A percentile compares a stretch with the other conserved stretches of the same genome.
These are phyloP conservation scores for Ophiostoma piceae DNA, from an alignment of 2,329 filamentous ascomycete species.

Conservation along the genomic window DNA sequence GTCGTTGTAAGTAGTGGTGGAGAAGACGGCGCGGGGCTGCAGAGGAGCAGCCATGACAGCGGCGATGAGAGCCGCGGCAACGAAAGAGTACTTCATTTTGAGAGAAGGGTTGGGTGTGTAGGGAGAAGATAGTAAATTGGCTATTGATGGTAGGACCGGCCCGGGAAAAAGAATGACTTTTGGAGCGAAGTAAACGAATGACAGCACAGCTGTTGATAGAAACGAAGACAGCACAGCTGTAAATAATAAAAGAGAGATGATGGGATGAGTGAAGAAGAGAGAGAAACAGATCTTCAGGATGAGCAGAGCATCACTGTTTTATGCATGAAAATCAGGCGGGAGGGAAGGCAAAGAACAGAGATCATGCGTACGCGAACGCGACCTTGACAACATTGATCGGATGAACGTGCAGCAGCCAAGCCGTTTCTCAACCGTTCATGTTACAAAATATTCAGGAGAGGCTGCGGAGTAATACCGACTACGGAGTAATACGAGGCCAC, in stretches of 20 bases:
- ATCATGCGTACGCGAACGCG: background rate
- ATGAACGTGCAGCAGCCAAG: background rate
- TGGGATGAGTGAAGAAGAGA: background rate
- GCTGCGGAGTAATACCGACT: background rate
- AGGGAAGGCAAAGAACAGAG: background rate
- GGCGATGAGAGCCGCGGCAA: constrained; percentile 3
- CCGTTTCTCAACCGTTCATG: background rate
- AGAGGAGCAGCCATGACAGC: constrained; percentile 3
- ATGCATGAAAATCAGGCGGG: background rate
- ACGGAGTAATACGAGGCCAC: background rate
- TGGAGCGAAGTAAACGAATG: background rate
- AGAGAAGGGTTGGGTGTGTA: background rate
- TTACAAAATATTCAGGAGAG: background rate
- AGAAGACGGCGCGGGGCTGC: background rate
- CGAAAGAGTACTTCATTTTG: constrained; percentile 8
- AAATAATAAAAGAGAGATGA: background rate
- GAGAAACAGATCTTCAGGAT: background rate
- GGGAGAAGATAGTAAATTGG: background rate
- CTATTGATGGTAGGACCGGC: constrained; percentile 1
- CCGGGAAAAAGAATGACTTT: background rate
- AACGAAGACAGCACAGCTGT: constrained; percentile 8
- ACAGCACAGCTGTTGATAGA: constrained; percentile 3
- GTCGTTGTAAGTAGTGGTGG: constrained; percentile 4
- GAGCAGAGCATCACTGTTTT: background rate
- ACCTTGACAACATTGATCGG: background rate